These are phyloP conservation scores for Mucuna pruriens DNA, from an alignment of 306 rosid genomes.

Conservation along the genomic window DNA sequence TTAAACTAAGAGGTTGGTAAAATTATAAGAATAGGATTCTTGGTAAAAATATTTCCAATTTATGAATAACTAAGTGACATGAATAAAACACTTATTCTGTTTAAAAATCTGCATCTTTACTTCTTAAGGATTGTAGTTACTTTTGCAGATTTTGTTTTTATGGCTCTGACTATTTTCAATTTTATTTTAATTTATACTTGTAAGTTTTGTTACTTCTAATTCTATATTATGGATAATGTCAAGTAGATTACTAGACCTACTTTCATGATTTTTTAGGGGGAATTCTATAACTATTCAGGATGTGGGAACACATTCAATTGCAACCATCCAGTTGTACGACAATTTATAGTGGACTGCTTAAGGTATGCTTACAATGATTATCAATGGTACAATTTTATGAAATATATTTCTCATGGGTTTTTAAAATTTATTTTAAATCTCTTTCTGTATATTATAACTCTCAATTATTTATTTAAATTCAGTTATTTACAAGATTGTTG, in stretches of 20 bases:
- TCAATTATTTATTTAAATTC: conserved; percentile 18
- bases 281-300: conserved; percentile 97
- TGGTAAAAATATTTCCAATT: conserved; percentile 15
- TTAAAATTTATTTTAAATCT: not conserved
- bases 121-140: conserved; percentile 21
- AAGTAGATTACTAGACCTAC: conserved; percentile 19
- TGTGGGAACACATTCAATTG: conserved; percentile 97
- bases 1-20: not conserved
- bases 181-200: conserved; percentile 12
- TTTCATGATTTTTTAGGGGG: conserved; percentile 64
- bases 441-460: conserved; percentile 1
- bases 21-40: not conserved
- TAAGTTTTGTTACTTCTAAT: conserved; percentile 9
- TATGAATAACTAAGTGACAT: conserved; percentile 4
- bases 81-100: not conserved
- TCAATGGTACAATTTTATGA: not conserved
- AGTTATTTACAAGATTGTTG: conserved; percentile 25
- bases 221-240: conserved; percentile 16
- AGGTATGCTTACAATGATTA: conserved; percentile 58
- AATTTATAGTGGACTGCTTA: conserved; percentile 85
- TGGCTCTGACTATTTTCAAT: conserved; percentile 24
- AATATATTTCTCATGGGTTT: conserved; percentile 27
- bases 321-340: conserved; percentile 94
- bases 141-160: conserved; percentile 13
- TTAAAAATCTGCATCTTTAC: conserved; percentile 12